Conservation (phyloP, 495 filamentous ascomycete genomes). For the Copromyces sp. region DNA sequence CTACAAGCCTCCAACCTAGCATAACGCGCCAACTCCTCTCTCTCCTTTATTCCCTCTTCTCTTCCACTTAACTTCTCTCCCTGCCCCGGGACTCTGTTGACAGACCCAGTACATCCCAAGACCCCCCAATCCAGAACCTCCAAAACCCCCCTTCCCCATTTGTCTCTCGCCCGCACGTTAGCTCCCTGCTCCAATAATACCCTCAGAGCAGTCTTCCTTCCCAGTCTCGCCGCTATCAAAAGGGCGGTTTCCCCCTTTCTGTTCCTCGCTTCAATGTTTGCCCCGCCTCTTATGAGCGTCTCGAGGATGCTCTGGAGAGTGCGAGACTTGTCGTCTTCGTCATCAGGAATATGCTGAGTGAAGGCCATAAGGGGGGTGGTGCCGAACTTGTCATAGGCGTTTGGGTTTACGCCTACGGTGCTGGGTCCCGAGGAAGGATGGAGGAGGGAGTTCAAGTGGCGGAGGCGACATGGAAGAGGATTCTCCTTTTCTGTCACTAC, state of each 20-base stretch:
- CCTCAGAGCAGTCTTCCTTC: conserved; percentile 33
- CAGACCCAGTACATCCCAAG: neutral
- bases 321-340: conserved; percentile 30
- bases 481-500: conserved; percentile 1
- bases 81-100: neutral
- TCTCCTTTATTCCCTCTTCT: conserved; percentile 1
- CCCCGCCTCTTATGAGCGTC: conserved; percentile 23
- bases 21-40: conserved; percentile 16
- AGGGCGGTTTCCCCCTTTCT: conserved; percentile 36
- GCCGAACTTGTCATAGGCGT: conserved; percentile 33
- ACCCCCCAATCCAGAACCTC: conserved; percentile 24
- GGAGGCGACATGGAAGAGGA: conserved; percentile 15
- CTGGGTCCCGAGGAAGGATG: neutral
- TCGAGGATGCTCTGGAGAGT: conserved; percentile 21
- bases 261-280: conserved; percentile 31
- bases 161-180: conserved; percentile 34
- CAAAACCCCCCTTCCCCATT: conserved; percentile 25
- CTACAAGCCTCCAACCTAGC: conserved; percentile 23
- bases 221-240: conserved; percentile 33
- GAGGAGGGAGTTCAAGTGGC: conserved; percentile 27
- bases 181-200: conserved; percentile 33
- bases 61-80: neutral
- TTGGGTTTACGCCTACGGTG: conserved; percentile 25
- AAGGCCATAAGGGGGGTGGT: conserved; percentile 39
- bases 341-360: conserved; percentile 29